A percentile compares a stretch with the other conserved stretches of the same genome.
Conservation (phyloP, 352 stramenopile genomes). For the Phytophthora tentaculata region DNA sequence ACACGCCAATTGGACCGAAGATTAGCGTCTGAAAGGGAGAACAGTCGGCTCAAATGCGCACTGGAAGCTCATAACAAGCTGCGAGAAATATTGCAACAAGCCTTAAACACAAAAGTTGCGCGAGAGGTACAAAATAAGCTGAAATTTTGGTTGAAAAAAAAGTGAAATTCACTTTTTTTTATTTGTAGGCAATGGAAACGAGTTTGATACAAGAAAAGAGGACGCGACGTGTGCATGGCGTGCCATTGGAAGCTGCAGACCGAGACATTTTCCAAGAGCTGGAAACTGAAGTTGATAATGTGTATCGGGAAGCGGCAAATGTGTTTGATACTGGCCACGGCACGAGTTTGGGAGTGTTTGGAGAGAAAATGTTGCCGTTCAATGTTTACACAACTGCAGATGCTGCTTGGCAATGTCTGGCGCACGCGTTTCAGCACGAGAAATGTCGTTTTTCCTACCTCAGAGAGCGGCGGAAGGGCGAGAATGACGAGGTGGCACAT, state of each 20-base stretch:
- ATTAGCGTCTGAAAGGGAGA: conserved; percentile 32
- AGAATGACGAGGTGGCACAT: background rate
- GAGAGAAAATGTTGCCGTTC: conserved; percentile 51
- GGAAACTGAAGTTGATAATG: conserved; percentile 29
- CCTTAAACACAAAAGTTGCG: conserved; percentile 32
- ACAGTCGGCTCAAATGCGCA: conserved; percentile 29
- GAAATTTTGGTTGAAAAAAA: background rate
- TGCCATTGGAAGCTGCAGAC: conserved; percentile 31
- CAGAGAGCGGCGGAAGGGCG: conserved; percentile 20
- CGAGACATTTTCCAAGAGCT: conserved; percentile 40
- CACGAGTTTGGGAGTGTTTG: conserved; percentile 39
- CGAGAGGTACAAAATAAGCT: conserved; percentile 19
- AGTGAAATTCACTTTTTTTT: background rate
- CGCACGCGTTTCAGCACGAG: conserved; percentile 35
- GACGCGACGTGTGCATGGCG: conserved; percentile 25
- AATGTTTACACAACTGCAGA: conserved; percentile 35
- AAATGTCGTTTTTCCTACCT: conserved; percentile 42
- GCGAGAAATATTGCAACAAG: conserved; percentile 33
- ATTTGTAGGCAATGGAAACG: conserved; percentile 31
- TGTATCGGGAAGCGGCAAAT: conserved; percentile 41
- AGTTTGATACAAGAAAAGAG: conserved; percentile 26
- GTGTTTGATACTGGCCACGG: conserved; percentile 35
- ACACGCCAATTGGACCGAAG: conserved; percentile 36
- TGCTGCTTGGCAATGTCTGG: conserved; percentile 45
- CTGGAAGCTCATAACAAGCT: conserved; percentile 39